Base-by-base conservation (phyloP, 139 green algal genomes). In the Limnomonas spitsbergensis region DNA sequence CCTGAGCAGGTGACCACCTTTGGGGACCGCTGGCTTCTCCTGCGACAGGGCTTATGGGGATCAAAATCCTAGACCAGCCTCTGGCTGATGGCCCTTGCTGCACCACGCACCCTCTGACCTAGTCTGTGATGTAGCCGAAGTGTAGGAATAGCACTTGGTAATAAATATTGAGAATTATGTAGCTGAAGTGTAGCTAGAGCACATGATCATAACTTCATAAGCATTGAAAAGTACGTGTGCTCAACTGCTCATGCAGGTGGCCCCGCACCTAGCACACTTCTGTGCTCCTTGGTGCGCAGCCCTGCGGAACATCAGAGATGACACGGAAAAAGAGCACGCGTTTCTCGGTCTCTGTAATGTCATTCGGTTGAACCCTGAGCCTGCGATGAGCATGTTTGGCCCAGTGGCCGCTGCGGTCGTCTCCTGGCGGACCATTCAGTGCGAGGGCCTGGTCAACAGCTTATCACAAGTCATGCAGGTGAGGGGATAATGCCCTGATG, bases 301-400 rank as follows among this genome's bases (percentile, higher is more conserved):
- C 4, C 85, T 99, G 76, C 83, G 91, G 4, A 90, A 83, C 37
- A 85, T 99, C 4, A 80, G 93, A 4, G 95, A 99, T 80, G 95
- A 94, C 68, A 77, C 92, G 0, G 95, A 98, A 84, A 99, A 98
- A 89, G 94, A 98, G 84, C 77, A 90, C 6, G 70, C 70, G 34
- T 69, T 73, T 38, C 31, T 81, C 38, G 39, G 66, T 38, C 61
- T 81, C 9, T 66, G 69, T 66, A 74, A 52, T 20, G 53, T 95
- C 74, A 72, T 98, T 39, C 87, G 85, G 1, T 54, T 89, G 39
- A 94, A 95, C 79, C 89, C 92, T 0, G 78, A 92, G 80, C 86
- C 82, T 2, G 90, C 79, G 32, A 42, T 91, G 37, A 31, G 68
- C 0, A 36, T 67, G 2, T 94, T 94, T 61, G 52, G 61, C 14